These are phyloP conservation scores for Stylonectria norvegica DNA, from an alignment of 2,329 filamentous ascomycete species.

Conservation along the genomic window DNA sequence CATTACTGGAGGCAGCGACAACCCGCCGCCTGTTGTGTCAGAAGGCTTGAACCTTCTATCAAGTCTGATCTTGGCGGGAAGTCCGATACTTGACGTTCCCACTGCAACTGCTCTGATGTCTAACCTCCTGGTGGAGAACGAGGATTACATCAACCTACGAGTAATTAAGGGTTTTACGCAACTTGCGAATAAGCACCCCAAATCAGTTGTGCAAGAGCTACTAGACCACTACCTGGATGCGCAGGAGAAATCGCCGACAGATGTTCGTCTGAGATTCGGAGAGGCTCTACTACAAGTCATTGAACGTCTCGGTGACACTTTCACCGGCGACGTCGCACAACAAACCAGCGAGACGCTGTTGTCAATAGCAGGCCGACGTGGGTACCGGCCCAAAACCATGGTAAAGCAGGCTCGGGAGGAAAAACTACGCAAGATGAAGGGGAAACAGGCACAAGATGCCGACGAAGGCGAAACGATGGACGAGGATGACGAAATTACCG, in stretches of 20 bases:
- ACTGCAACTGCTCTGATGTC: slow-evolving; percentile 61
- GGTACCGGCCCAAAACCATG: slow-evolving; percentile 57
- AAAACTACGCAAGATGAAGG: slow-evolving; percentile 45
- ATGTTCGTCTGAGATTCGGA: slow-evolving; percentile 64
- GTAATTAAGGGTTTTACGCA: slow-evolving; percentile 63
- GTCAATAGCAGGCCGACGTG: slow-evolving; percentile 61
- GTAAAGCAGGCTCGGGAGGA: slow-evolving; percentile 52
- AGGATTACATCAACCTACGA: slow-evolving; percentile 70
- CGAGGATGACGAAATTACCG: slow-evolving; percentile 46
- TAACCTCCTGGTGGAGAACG: slow-evolving; percentile 60
- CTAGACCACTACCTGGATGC: slow-evolving; percentile 66
- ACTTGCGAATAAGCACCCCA: slow-evolving; percentile 59
- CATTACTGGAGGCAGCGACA: slow-evolving; percentile 55
- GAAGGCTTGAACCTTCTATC: slow-evolving; percentile 62
- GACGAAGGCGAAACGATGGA: slow-evolving; percentile 39
- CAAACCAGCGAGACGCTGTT: slow-evolving; percentile 58
- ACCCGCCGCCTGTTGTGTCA: slow-evolving; percentile 62
- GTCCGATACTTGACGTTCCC: slow-evolving; percentile 63
- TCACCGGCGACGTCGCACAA: slow-evolving; percentile 51
- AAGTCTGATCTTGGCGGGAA: slow-evolving; percentile 51
- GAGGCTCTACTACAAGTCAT: slow-evolving; percentile 64
- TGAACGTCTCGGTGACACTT: slow-evolving; percentile 56
- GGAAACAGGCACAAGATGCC: slow-evolving; percentile 48
- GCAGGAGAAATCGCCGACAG: slow-evolving; percentile 54
- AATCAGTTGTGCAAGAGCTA: slow-evolving; percentile 59